phyloP scores from a whole-genome alignment of 805 yeast species.

The Suhomyces canberraensis region DNA sequence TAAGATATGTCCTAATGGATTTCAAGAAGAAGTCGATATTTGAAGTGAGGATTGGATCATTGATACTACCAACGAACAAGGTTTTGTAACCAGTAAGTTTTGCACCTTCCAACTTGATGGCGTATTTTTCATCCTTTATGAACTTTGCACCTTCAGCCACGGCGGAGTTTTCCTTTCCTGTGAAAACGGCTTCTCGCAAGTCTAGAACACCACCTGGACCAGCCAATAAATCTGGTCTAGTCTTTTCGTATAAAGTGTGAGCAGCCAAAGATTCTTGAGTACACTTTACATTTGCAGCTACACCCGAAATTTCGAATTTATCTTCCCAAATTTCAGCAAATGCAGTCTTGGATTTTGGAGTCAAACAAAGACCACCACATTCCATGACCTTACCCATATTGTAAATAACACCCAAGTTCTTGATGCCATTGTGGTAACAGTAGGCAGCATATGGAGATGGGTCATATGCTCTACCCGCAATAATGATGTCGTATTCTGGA shows the following conservation, averaged over 20 bases:
- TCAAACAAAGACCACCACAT: background rate
- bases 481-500: background rate
- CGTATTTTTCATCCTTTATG: background rate
- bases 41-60: background rate
- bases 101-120: background rate
- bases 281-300: background rate
- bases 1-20: background rate
- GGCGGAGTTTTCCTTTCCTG: background rate
- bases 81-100: background rate
- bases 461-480: background rate
- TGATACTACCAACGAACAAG: background rate
- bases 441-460: background rate
- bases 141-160: background rate
- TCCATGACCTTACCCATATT: background rate
- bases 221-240: background rate
- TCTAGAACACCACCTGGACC: background rate
- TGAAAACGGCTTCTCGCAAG: background rate
- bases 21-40: background rate
- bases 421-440: background rate
- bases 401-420: background rate
- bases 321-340: background rate
- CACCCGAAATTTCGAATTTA: background rate
- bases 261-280: background rate
- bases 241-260: background rate
- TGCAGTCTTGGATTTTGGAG: background rate